These are phyloP conservation scores for Juncus inflexus DNA, from an alignment of 176 grass and related monocot species.

Conservation along the genomic window DNA sequence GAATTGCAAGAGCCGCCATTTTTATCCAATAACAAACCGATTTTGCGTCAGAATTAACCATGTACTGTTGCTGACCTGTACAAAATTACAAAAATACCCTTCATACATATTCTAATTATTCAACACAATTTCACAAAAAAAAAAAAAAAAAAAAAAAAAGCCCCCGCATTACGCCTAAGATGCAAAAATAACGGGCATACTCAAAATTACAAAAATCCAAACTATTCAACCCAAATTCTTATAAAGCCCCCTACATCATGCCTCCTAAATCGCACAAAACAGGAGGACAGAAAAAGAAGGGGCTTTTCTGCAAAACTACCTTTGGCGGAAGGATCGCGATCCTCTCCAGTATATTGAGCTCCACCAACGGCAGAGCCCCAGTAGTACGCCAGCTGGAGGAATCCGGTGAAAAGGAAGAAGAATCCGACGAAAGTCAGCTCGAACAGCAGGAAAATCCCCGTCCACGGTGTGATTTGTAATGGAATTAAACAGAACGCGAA, in stretches of 20 bases:
- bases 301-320: constrained; percentile 25
- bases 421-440: constrained; percentile 71
- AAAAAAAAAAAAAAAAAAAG: no score
- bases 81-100: constrained; percentile 8
- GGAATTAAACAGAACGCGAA: constrained; percentile 71
- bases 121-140: no score
- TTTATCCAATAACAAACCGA: constrained; percentile 55
- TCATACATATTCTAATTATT: background rate
- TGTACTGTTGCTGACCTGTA: constrained; percentile 61
- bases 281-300: no score
- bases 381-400: constrained; percentile 51
- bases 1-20: constrained; percentile 60
- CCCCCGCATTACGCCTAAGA: no score
- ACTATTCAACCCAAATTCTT: no score
- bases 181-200: no score
- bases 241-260: no score
- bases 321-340: constrained; percentile 47
- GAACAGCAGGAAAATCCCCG: constrained; percentile 68
- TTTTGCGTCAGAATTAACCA: constrained; percentile 43
- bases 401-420: constrained; percentile 66
- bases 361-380: constrained; percentile 52
- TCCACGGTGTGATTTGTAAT: constrained; percentile 77
- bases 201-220: no score
- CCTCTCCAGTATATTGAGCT: constrained; percentile 46
- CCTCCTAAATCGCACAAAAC: no score